Evolutionary conservation across 2,329 filamentous ascomycete species (phyloP).

Genomic region (Monosporascus sp.): DNA sequence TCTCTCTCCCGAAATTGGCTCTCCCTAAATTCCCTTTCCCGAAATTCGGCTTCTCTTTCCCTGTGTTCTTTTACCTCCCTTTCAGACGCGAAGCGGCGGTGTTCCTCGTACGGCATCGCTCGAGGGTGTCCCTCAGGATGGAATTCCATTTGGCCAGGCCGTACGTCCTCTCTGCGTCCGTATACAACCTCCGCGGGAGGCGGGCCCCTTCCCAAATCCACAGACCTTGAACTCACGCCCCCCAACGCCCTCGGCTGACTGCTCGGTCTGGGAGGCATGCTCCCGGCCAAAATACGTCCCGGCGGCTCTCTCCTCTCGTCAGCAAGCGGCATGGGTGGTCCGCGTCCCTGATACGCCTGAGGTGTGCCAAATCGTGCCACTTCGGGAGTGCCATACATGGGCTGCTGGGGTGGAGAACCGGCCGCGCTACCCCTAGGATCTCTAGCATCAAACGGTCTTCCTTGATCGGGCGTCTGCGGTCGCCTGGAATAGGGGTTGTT

Average conservation of each 20-base stretch:
- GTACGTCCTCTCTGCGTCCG: slow-evolving; percentile 43
- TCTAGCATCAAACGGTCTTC: slow-evolving; percentile 46
- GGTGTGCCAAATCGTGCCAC: slow-evolving; percentile 55
- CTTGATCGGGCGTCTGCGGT: slow-evolving; percentile 69
- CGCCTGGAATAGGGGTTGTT: slow-evolving; percentile 48
- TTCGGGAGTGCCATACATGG: slow-evolving; percentile 51
- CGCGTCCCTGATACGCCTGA: slow-evolving; percentile 47
- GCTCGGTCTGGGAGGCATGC: slow-evolving; percentile 42
- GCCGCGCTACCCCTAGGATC: slow-evolving; percentile 37
- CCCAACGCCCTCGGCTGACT: slow-evolving; percentile 50
- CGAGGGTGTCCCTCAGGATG: slow-evolving; percentile 44
- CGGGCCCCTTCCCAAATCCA: slow-evolving; percentile 40
- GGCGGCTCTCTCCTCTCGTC: slow-evolving; percentile 41
- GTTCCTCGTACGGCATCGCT: slow-evolving; percentile 48
- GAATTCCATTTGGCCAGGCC: slow-evolving; percentile 40
- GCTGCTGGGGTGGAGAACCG: slow-evolving; percentile 43
- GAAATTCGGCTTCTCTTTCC: slow-evolving; percentile 36
- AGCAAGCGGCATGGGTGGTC: slow-evolving; percentile 38
- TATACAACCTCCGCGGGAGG: slow-evolving; percentile 37
- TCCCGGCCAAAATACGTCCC: slow-evolving; percentile 24
- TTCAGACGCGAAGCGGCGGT: slow-evolving; percentile 44
- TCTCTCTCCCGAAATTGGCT: slow-evolving; percentile 33
- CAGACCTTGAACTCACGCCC: slow-evolving; percentile 36
- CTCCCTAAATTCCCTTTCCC: slow-evolving; percentile 41
- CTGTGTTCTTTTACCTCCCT: slow-evolving; percentile 34